Evolutionary conservation across 805 yeast genomes (phyloP).

Genomic region (Kodamaea restingae): DNA sequence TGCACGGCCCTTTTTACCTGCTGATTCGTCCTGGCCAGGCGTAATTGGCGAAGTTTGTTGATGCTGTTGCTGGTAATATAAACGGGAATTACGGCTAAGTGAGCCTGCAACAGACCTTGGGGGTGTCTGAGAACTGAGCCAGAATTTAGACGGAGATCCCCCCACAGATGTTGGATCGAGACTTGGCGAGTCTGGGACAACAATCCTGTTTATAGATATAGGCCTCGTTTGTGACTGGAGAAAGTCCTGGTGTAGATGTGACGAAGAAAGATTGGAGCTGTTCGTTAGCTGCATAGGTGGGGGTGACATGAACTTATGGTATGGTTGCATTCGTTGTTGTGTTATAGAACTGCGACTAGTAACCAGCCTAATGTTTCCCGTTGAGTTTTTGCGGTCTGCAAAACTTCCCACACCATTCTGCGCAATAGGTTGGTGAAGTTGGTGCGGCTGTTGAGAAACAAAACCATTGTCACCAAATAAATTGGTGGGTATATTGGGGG

Average conservation of each 20-base stretch:
- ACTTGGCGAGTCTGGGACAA: conserved; percentile 49
- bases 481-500: conserved; percentile 7
- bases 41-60: not conserved
- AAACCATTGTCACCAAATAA: not conserved
- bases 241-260: conserved; percentile 8
- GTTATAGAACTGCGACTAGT: conserved; percentile 21
- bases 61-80: conserved; percentile 10
- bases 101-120: conserved; percentile 34
- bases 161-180: conserved; percentile 49
- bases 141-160: conserved; percentile 54
- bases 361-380: conserved; percentile 11
- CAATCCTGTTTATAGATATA: conserved; percentile 13
- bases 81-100: conserved; percentile 17
- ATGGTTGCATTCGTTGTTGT: conserved; percentile 36
- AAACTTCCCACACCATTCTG: not conserved
- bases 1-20: not conserved
- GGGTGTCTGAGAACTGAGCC: conserved; percentile 52
- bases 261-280: conserved; percentile 1
- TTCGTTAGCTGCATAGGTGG: conserved; percentile 12
- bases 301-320: conserved; percentile 32
- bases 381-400: conserved; percentile 18
- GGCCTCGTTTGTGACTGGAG: conserved; percentile 29
- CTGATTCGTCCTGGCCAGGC: not conserved
- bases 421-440: conserved; percentile 1
- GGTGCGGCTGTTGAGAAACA: not conserved